Evolutionary conservation across 179 eudicot species (phyloP).

Genomic region (Silene coronaria): DNA sequence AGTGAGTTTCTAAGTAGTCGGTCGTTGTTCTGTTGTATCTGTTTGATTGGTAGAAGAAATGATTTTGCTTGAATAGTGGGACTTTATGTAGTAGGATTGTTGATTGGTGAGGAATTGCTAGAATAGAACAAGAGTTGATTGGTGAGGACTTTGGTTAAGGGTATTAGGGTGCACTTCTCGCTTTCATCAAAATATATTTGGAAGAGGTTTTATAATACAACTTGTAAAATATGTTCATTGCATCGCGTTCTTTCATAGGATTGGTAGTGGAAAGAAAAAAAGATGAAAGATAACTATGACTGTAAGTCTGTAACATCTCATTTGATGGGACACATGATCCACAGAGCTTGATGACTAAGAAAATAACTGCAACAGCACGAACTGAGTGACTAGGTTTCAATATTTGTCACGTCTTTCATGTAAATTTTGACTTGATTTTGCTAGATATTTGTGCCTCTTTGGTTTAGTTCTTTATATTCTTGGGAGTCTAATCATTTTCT

Average conservation of each 20-base stretch:
- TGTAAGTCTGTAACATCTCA: too few relatives aligned
- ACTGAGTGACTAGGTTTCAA: too few relatives aligned
- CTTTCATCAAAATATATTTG: too few relatives aligned
- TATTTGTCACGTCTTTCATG: too few relatives aligned
- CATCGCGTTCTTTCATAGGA: too few relatives aligned
- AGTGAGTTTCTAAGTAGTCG: not conserved
- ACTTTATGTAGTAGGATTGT: not conserved
- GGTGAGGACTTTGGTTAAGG: not conserved
- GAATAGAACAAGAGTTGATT: not conserved
- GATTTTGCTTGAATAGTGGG: not conserved
- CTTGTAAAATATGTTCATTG: not conserved
- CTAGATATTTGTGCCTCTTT: not conserved
- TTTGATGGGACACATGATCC: too few relatives aligned
- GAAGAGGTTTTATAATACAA: not conserved
- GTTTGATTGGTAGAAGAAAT: not conserved
- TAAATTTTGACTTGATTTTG: not conserved
- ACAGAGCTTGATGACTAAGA: too few relatives aligned
- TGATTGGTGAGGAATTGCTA: conserved; percentile 2
- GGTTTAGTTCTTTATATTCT: not conserved
- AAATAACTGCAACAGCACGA: too few relatives aligned
- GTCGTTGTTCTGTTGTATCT: not conserved
- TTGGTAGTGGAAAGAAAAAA: too few relatives aligned
- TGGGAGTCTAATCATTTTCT: conserved; percentile 1
- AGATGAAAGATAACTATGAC: too few relatives aligned
- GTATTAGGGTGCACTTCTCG: not conserved